These are phyloP conservation scores for Annulohypoxylon truncatum DNA, from an alignment of 2,329 filamentous ascomycete genomes.

Conservation along the genomic window DNA sequence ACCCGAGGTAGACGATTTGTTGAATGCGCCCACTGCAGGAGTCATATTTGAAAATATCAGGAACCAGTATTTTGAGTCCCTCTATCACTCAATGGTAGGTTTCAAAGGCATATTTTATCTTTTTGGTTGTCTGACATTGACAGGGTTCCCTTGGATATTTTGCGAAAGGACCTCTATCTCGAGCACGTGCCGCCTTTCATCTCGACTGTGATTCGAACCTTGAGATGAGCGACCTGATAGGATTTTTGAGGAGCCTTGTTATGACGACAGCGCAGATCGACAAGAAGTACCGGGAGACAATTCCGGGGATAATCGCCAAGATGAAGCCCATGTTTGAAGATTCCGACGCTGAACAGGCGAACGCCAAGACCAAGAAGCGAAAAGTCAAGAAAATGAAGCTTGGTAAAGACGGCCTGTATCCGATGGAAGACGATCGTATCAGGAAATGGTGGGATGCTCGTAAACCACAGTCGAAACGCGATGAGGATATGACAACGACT, in stretches of 20 bases:
- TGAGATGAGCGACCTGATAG: conserved; percentile 71
- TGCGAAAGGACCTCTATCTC: conserved; percentile 82
- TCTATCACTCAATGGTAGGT: conserved; percentile 72
- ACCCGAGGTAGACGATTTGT: conserved; percentile 38
- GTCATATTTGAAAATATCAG: conserved; percentile 69
- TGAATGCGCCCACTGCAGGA: conserved; percentile 57
- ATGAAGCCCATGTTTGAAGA: conserved; percentile 68
- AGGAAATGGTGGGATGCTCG: conserved; percentile 76
- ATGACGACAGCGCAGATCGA: conserved; percentile 75
- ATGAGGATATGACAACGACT: conserved; percentile 56
- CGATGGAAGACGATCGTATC: conserved; percentile 72
- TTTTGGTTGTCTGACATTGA: conserved; percentile 54
- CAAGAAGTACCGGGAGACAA: conserved; percentile 80
- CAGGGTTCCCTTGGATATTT: conserved; percentile 83
- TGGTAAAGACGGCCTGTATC: conserved; percentile 76
- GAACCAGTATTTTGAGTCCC: conserved; percentile 67
- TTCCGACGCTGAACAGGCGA: conserved; percentile 65
- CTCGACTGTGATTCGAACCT: conserved; percentile 69
- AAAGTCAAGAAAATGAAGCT: conserved; percentile 74
- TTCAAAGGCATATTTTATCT: conserved; percentile 34
- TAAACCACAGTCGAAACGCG: conserved; percentile 61
- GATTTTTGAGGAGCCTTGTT: conserved; percentile 76
- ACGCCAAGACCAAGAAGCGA: conserved; percentile 59
- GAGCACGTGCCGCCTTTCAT: conserved; percentile 77
- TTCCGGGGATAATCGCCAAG: conserved; percentile 70